Conservation (phyloP, 1,284 basidiomycete genomes). For the Tilletiopsis washingtonensis region DNA sequence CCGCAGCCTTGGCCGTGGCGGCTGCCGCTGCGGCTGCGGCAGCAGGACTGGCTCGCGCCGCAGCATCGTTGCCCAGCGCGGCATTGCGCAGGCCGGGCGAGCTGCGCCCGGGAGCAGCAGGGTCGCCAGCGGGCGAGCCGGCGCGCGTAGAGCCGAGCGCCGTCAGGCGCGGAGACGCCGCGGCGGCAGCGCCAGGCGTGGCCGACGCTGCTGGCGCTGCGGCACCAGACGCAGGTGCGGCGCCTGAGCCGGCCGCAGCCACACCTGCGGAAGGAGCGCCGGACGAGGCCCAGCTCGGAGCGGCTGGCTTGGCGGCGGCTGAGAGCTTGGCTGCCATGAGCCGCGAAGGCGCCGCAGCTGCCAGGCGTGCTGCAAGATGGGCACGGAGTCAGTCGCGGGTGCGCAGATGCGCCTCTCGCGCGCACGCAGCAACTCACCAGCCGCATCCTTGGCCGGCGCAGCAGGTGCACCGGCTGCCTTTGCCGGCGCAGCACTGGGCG, state of each 20-base stretch:
- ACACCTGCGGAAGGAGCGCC: too few relatives aligned
- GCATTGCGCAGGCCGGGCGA: constrained; percentile 24
- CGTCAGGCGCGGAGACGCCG: constrained; percentile 20
- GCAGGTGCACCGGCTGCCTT: background rate
- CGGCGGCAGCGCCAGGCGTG: too few relatives aligned
- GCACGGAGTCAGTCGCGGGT: too few relatives aligned
- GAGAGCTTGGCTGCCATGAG: constrained; percentile 11
- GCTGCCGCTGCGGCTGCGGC: constrained; percentile 27
- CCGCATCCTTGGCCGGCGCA: background rate
- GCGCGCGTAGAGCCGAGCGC: constrained; percentile 1
- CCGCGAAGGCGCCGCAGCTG: constrained; percentile 2
- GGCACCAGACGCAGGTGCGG: too few relatives aligned
- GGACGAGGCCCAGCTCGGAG: background rate
- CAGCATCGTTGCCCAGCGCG: constrained; percentile 13
- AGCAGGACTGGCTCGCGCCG: constrained; percentile 8
- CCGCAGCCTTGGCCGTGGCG: constrained; percentile 21
- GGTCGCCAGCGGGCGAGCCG: background rate
- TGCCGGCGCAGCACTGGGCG: constrained; percentile 3
- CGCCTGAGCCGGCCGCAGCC: too few relatives aligned
- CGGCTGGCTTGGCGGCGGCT: background rate
- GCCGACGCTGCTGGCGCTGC: too few relatives aligned
- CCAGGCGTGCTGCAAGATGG: background rate
- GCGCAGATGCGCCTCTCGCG: too few relatives aligned
- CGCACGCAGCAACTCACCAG: too few relatives aligned
- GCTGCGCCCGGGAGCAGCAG: background rate